Base-by-base conservation (phyloP, 2,329 filamentous ascomycete species). In the Colletotrichum agaves region DNA sequence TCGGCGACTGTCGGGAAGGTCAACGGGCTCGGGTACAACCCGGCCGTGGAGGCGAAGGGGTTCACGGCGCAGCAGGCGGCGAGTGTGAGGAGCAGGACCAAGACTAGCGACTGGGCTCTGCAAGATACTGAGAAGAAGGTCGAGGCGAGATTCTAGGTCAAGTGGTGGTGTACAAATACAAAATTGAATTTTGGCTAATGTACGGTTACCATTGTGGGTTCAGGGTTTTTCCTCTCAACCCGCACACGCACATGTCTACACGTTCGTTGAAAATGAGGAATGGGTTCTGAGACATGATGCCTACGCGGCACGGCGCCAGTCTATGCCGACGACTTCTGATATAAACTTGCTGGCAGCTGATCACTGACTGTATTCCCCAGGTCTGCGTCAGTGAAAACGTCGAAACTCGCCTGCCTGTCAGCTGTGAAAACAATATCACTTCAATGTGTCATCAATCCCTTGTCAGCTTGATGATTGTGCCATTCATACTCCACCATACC, bases 1-100 rank as follows among this genome's bases (percentile, higher is more conserved):
- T 88, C 87, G 59, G 86, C 84, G 4, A 85, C 87, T 52, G 87
- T 97, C 2, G 92, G 85, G 2, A 88, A 85, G 82, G 78, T 80
- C 68, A 94, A 87, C 61, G 87, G 87, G 55, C 80, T 97, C 19
- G 94, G 93, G 0, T 98, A 98, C 75, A 98, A 98, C 78, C 95
- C 95, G 19, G 95, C 95, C 3, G 90, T 94, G 5, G 90, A 92
- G 79, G 95, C 95, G 13, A 94, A 91, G 83, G 94, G 94, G 1
- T 97, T 97, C 79, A 97, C 94, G 0, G 87, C 86, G 69, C 88
- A 85, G 71, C 93, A 98, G 82, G 91, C 90, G 69, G 81, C 81
- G 44, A 86, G 88, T 21, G 88, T 93, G 73, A 90, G 91, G 75
- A 93, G 91, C 83, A 91, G 87, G 79, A 87, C 82, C 44, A 78